Percentiles rank a stretch among this genome's conserved stretches.
Conservation (phyloP, 2,329 filamentous ascomycete species). For the Colletotrichum simmondsii region DNA sequence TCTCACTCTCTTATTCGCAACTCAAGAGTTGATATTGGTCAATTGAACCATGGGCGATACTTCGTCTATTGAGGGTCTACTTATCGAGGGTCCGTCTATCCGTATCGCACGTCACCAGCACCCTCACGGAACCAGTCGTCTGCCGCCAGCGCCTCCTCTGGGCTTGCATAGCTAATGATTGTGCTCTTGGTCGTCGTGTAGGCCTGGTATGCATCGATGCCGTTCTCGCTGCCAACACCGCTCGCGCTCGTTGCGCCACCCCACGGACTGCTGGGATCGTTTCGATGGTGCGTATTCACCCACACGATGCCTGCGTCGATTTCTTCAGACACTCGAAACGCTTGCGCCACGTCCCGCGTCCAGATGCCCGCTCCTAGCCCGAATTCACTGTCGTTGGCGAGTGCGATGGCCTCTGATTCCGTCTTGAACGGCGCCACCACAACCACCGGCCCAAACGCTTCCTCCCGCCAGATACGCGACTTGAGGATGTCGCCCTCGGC, state of each 20-base stretch:
- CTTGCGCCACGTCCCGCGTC: constrained; percentile 79
- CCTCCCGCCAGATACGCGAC: constrained; percentile 81
- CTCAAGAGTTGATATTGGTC: background rate
- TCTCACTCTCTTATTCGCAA: background rate
- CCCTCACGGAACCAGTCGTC: constrained; percentile 78
- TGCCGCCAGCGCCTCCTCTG: constrained; percentile 58
- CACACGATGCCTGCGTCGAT: constrained; percentile 73
- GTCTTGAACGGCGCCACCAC: constrained; percentile 80
- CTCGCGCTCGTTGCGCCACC: constrained; percentile 71
- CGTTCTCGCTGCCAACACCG: constrained; percentile 80
- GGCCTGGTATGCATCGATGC: constrained; percentile 69
- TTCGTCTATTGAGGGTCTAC: background rate
- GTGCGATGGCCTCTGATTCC: constrained; percentile 75
- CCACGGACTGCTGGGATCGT: constrained; percentile 79
- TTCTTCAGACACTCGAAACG: constrained; percentile 76
- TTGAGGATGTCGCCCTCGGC: constrained; percentile 69
- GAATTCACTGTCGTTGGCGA: constrained; percentile 81
- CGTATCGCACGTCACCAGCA: constrained; percentile 67
- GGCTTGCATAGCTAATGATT: constrained; percentile 74
- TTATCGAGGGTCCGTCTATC: constrained; percentile 47
- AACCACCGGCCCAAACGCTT: constrained; percentile 86
- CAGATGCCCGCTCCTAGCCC: constrained; percentile 82
- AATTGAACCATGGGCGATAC: background rate
- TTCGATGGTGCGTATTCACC: constrained; percentile 74
- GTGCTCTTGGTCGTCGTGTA: constrained; percentile 74